Base-by-base conservation (phyloP, 2,329 filamentous ascomycete genomes). In the Leptosphaerulina australis region DNA sequence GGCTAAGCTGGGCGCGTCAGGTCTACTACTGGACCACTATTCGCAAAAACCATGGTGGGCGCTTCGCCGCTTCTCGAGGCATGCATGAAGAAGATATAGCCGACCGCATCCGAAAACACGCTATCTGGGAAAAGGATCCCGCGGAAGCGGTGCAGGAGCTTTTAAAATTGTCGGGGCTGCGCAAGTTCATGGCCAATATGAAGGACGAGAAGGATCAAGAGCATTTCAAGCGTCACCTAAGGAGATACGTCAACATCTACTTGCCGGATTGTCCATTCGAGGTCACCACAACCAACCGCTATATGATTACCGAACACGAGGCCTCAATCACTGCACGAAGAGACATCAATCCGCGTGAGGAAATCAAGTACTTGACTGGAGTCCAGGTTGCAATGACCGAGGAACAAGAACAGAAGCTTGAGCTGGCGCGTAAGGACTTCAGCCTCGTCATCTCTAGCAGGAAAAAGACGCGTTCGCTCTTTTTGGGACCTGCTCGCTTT, bases 1-100 rank as follows among this genome's bases (percentile, higher is more conserved):
- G 28, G 36, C 62, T 66, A 47, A 68, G 43, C 30, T 36, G 20
- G 37, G 41, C 54, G 33, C 44, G 33, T 40, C 60, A 97, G 93
- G 88, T 91, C 8, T 97, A 90, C 74, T 99, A 94, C 79, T 97
- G 94, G 93, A 93, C 93, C 5, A 89, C 84, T 3, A 96, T 97
- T 51, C 92, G 93, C 58, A 99, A 99, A 76, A 96, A 97, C 67
- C 87, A 89, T 54, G 86, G 85, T 47, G 85, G 84, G 44, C 90
- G 90, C 46, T 97, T 96, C 73, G 88, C 90, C 64, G 83, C 91
- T 0, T 91, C 88, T 5, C 87, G 94, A 56, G 90, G 90, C 30
- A 80, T 97, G 40, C 84, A 83, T 44, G 82, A 86, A 57, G 83
- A 87, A 39, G 78, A 83, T 17, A 78, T 88, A 29, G 79, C 81